Percentiles rank a stretch among this genome's conserved stretches.
Conservation (phyloP, 352 stramenopile species). For the Globisporangium nodosum region DNA sequence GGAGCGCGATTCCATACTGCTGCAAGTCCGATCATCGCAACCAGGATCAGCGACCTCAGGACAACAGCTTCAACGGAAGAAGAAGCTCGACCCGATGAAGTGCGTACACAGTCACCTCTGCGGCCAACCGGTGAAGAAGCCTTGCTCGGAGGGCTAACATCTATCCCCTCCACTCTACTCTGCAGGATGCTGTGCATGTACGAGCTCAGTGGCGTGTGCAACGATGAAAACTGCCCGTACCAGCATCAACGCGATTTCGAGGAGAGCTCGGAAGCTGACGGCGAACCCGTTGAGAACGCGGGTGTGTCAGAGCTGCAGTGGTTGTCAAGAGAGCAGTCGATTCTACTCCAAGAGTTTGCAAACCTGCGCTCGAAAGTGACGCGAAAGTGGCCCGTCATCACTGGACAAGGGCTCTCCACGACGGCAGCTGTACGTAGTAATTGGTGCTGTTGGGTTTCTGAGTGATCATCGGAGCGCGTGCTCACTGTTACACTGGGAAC, state of each 20-base stretch:
- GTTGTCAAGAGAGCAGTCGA: constrained; percentile 19
- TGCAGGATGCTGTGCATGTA: constrained; percentile 63
- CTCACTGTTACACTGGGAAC: neutral
- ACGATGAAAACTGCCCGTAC: constrained; percentile 61
- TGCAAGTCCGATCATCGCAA: constrained; percentile 22
- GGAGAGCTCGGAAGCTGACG: neutral
- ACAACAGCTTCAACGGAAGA: constrained; percentile 7
- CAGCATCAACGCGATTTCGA: constrained; percentile 61
- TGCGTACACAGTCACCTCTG: constrained; percentile 17
- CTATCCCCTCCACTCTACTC: neutral
- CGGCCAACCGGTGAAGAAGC: neutral
- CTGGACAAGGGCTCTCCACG: neutral
- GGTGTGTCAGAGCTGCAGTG: neutral
- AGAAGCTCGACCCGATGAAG: constrained; percentile 49
- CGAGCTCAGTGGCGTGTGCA: constrained; percentile 71
- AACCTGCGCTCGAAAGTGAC: constrained; percentile 27
- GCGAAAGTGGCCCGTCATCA: constrained; percentile 45
- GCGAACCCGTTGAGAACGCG: neutral
- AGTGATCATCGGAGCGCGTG: neutral
- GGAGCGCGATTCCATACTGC: constrained; percentile 14
- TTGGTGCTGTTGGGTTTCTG: neutral
- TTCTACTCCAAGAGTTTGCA: constrained; percentile 35
- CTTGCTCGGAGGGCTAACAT: neutral
- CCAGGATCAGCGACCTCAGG: neutral
- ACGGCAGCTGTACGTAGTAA: neutral